Evolutionary conservation across 2,329 filamentous ascomycete species (phyloP).

Genomic region (Scedosporium minutisporum): DNA sequence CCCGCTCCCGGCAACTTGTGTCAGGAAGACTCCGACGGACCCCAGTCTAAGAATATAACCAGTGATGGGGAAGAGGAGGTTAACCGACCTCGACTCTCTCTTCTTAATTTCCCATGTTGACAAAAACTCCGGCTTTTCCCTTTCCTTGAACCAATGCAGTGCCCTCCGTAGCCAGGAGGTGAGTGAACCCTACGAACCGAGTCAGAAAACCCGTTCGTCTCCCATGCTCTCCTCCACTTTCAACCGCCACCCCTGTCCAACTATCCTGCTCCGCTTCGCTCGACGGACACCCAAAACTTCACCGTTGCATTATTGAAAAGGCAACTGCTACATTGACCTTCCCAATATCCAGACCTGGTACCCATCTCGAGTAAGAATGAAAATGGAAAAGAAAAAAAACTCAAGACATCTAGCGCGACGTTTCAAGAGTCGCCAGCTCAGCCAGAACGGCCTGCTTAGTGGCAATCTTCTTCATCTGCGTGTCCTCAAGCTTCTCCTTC

Average conservation of each 20-base stretch:
- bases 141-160: not conserved
- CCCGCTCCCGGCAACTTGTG: not conserved
- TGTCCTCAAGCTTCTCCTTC: conserved; percentile 95
- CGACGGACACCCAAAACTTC: not conserved
- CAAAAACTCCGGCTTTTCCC: not conserved
- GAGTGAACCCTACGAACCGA: no score
- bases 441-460: conserved; percentile 78
- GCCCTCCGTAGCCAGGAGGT: no score
- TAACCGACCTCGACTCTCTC: not conserved
- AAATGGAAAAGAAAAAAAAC: not conserved
- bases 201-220: no score
- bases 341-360: not conserved
- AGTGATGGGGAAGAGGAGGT: not conserved
- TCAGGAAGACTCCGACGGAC: not conserved
- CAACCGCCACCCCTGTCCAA: not conserved
- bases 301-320: not conserved
- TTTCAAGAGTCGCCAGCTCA: conserved; percentile 45
- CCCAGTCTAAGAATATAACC: not conserved
- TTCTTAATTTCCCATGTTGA: not conserved
- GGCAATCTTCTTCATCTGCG: conserved; percentile 95
- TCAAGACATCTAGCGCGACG: not conserved
- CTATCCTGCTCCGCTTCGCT: not conserved
- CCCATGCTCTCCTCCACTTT: no score
- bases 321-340: not conserved
- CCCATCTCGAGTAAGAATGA: not conserved